Evolutionary conservation across 106 monocot genomes (phyloP), one percentile per base, ranked within the genome.

Genomic region (Amphibolis antarctica): DNA sequence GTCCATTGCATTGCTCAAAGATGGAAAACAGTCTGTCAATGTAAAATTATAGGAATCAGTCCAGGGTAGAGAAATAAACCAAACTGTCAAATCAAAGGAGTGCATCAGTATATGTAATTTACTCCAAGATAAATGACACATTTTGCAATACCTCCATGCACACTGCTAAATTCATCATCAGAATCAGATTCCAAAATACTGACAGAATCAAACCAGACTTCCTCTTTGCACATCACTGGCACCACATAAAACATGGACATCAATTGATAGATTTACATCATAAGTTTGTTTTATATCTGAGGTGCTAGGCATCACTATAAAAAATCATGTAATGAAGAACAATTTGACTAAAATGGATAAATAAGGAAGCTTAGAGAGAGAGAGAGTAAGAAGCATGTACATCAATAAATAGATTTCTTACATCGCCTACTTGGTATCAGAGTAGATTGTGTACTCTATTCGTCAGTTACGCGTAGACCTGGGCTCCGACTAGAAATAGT

Each of bases 121-220:
- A 23, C 12, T 55, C 23, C 7, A 10, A 55, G 1, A 55, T 9
- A 21, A 18, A 55, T 21, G n/a, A 14, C 12, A 20, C 17, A 57
- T 30, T 56, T 47, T 22, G 17, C 6, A 0, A 46, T 71, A 84
- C 88, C 88, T 81, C 88, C 88, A 72, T 81, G 79, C 46, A 81
- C 84, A 59, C 88, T 88, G 19, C 66, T 70, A 65, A 81, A 84
- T 63, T 88, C 88, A 67, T 88, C 88, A 59, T 88, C 88, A 29
- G 84, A 79, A 48, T 88, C 88, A 50, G 84, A 84, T 52, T 84
- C 88, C 53, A 81, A 63, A 52, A 88, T 81, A 43, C 88, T 88
- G 28, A 84, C 65, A 23, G 84, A 88, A 46, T 89, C 85, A 58
- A 85, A 89, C 85, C 89, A 89, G 15, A 73, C 65, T 62, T 89